These are phyloP conservation scores for Cenchrus purpureus DNA, from an alignment of 176 grass and related monocot genomes.

Conservation along the genomic window DNA sequence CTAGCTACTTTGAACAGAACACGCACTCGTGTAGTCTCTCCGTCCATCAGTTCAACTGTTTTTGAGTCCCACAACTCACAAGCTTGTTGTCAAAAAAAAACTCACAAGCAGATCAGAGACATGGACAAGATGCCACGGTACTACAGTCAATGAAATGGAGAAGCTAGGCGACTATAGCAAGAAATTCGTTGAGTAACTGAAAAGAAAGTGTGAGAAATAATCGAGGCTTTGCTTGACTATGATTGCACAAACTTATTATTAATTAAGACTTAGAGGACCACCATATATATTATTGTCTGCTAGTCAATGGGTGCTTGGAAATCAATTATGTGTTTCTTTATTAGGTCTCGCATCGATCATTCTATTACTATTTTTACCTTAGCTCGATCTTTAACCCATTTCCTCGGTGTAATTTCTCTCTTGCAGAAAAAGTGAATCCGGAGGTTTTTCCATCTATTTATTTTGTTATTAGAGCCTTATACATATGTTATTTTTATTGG, in stretches of 20 bases:
- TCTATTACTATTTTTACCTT: not conserved
- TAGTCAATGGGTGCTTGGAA: not conserved
- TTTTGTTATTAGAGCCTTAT: not conserved
- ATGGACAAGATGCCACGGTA: not conserved
- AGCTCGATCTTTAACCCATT: not conserved
- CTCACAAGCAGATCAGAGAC: not conserved
- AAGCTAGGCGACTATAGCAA: not conserved
- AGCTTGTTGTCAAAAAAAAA: too few species aligned
- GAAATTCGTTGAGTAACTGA: not conserved
- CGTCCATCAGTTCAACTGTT: not conserved
- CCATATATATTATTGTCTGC: not conserved
- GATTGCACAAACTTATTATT: too few species aligned
- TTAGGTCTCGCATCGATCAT: too few species aligned
- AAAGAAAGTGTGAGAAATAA: not conserved
- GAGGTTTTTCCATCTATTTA: not conserved
- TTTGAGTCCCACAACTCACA: not conserved
- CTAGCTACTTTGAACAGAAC: not conserved
- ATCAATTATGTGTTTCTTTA: not conserved
- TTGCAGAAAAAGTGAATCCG: not conserved
- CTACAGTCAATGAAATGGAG: not conserved
- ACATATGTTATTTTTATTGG: not conserved
- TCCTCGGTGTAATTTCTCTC: not conserved
- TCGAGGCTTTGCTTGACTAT: not conserved
- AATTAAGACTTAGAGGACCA: not conserved
- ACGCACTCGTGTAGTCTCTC: not conserved